Conservation (phyloP, 2,329 filamentous ascomycete species). For the Chrysosporium queenslandicum region DNA sequence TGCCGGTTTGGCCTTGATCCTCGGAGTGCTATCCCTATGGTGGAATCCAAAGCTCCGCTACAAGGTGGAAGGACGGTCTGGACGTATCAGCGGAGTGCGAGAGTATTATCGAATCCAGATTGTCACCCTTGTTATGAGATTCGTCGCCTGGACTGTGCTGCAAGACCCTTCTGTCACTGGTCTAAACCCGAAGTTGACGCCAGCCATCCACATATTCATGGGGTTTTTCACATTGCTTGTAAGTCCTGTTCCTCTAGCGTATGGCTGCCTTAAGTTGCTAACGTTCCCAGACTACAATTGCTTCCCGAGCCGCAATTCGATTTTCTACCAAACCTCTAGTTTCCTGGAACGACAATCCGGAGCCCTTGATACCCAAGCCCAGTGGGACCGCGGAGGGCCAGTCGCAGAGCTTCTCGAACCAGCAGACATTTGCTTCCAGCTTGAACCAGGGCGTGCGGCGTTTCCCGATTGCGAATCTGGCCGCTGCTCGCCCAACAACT, state of each 20-base stretch:
- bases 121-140: constrained; percentile 37
- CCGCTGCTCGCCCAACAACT: constrained; percentile 21
- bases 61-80: constrained; percentile 35
- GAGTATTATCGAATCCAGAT: constrained; percentile 41
- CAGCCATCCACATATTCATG: constrained; percentile 34
- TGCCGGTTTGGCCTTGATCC: constrained; percentile 33
- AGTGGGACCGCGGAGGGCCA: constrained; percentile 18
- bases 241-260: constrained; percentile 16
- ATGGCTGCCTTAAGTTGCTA: constrained; percentile 15
- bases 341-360: constrained; percentile 32
- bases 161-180: constrained; percentile 31
- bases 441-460: constrained; percentile 19
- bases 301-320: constrained; percentile 31
- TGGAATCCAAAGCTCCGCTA: constrained; percentile 41
- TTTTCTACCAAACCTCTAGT: constrained; percentile 36
- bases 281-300: constrained; percentile 28
- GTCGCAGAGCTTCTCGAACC: constrained; percentile 16
- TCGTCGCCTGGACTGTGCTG: constrained; percentile 36
- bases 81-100: constrained; percentile 33
- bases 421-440: constrained; percentile 16
- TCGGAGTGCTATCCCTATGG: constrained; percentile 39
- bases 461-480: constrained; percentile 37
- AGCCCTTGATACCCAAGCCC: constrained; percentile 23
- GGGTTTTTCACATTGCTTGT: constrained; percentile 33
- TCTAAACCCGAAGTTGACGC: constrained; percentile 24